A percentile compares a stretch with the other conserved stretches of the same genome.
These are phyloP conservation scores for Polytrichum formosum DNA, from an alignment of 225 moss, liverwort and hornwort genomes.

Conservation along the genomic window DNA sequence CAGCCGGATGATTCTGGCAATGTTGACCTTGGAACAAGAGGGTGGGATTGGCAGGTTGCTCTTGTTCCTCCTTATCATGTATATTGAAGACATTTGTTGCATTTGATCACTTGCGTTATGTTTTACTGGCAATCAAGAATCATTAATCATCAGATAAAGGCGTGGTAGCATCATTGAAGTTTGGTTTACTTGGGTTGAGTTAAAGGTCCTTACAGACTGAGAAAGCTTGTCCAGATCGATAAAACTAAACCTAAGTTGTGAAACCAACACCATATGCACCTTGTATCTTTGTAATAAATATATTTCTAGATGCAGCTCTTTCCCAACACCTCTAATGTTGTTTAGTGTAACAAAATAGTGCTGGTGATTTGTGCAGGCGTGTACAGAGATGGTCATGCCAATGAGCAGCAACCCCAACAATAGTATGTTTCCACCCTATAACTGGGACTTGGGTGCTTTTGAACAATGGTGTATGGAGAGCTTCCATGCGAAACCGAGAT, in stretches of 20 bases:
- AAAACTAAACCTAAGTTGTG: too few species aligned
- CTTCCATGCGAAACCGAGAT: slow-evolving; percentile 64
- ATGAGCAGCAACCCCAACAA: slow-evolving; percentile 66
- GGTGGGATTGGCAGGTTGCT: slow-evolving; percentile 64
- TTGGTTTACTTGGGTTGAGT: too few species aligned
- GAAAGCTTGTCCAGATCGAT: too few species aligned
- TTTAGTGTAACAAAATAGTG: too few species aligned
- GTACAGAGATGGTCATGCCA: slow-evolving; percentile 99
- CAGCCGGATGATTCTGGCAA: slow-evolving; percentile 57
- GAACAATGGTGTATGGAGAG: slow-evolving; percentile 41
- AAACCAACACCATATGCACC: too few species aligned
- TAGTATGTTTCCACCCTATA: slow-evolving; percentile 68
- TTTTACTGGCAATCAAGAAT: too few species aligned
- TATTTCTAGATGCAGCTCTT: not conserved
- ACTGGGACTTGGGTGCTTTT: slow-evolving; percentile 55
- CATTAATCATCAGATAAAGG: too few species aligned
- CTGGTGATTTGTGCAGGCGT: slow-evolving; percentile 37
- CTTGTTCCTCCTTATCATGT: not conserved
- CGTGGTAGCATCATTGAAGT: too few species aligned
- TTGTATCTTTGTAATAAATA: too few species aligned
- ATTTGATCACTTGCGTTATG: too few species aligned
- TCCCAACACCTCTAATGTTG: not conserved
- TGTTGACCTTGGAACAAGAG: slow-evolving; percentile 45
- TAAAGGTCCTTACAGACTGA: too few species aligned
- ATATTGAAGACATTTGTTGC: too few species aligned